These are phyloP conservation scores for Cyclotella atomus DNA, from an alignment of 108 stramenopile species.

Conservation along the genomic window DNA sequence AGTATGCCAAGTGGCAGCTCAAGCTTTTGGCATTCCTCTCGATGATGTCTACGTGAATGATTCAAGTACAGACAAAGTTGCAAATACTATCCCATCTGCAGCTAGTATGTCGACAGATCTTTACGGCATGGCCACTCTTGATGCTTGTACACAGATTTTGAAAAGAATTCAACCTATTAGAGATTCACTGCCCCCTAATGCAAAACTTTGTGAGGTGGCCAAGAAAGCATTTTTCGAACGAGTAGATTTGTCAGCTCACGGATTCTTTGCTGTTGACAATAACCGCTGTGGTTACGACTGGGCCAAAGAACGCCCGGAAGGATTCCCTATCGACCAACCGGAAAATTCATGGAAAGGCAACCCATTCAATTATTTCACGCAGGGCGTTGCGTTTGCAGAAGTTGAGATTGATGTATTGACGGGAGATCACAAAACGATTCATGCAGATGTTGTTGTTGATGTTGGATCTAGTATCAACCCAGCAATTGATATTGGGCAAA, in stretches of 20 bases:
- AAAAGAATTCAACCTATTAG: slow-evolving; percentile 78
- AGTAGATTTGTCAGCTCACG: slow-evolving; percentile 91
- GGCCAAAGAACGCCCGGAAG: slow-evolving; percentile 66
- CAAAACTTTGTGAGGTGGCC: slow-evolving; percentile 68
- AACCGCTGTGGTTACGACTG: slow-evolving; percentile 88
- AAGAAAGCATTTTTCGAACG: slow-evolving; percentile 87
- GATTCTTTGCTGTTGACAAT: slow-evolving; percentile 85
- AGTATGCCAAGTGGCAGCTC: slow-evolving; percentile 93
- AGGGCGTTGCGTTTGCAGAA: slow-evolving; percentile 88
- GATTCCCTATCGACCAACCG: slow-evolving; percentile 69
- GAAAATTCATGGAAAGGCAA: slow-evolving; percentile 90
- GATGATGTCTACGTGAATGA: slow-evolving; percentile 92
- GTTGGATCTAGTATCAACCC: slow-evolving; percentile 95
- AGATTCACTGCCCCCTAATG: slow-evolving; percentile 72
- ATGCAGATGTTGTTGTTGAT: slow-evolving; percentile 87
- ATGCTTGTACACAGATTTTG: slow-evolving; percentile 92
- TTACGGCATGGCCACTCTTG: slow-evolving; percentile 96
- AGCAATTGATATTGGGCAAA: slow-evolving; percentile 95
- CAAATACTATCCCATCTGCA: slow-evolving; percentile 92
- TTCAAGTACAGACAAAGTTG: slow-evolving; percentile 89
- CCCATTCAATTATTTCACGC: slow-evolving; percentile 94
- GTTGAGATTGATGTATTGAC: slow-evolving; percentile 93
- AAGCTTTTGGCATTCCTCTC: slow-evolving; percentile 88
- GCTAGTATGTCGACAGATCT: slow-evolving; percentile 92
- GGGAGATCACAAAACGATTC: slow-evolving; percentile 82